Percentiles rank a stretch among this genome's conserved stretches.
Conservation (phyloP, 805 yeast genomes). For the Citeromyces nyonsensis region DNA sequence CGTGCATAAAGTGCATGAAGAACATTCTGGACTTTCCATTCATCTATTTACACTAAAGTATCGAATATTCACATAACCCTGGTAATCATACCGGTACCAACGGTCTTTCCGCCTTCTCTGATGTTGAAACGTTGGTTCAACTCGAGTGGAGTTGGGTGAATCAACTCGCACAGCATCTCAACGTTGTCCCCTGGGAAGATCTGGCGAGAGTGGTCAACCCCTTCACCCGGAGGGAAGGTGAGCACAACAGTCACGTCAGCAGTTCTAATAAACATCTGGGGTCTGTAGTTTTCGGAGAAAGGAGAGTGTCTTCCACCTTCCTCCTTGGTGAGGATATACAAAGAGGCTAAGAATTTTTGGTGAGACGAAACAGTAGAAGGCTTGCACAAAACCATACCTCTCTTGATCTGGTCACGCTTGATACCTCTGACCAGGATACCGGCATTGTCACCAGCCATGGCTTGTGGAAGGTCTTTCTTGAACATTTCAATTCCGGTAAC, state of each 20-base stretch:
- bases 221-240: constrained; percentile 71
- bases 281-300: constrained; percentile 94
- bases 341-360: constrained; percentile 84
- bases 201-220: constrained; percentile 75
- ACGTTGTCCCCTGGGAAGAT: constrained; percentile 97
- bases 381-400: constrained; percentile 97
- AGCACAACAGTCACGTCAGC: constrained; percentile 87
- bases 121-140: constrained; percentile 96
- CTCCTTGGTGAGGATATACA: constrained; percentile 85
- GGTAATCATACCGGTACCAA: constrained; percentile 96
- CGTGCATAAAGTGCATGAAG: too few species aligned
- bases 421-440: constrained; percentile 96
- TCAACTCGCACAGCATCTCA: constrained; percentile 86
- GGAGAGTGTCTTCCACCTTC: constrained; percentile 99
- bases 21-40: too few species aligned
- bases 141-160: constrained; percentile 87
- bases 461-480: constrained; percentile 94
- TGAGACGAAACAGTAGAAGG: constrained; percentile 87
- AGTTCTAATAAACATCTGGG: constrained; percentile 93
- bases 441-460: constrained; percentile 98
- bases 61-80: constrained; percentile 34
- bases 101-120: constrained; percentile 99
- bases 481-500: constrained; percentile 99
- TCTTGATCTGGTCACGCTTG: constrained; percentile 89
- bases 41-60: too few species aligned